These are phyloP conservation scores for Chytriomyces confervae DNA, from an alignment of 192 early-diverging fungal genomes.

Conservation along the genomic window DNA sequence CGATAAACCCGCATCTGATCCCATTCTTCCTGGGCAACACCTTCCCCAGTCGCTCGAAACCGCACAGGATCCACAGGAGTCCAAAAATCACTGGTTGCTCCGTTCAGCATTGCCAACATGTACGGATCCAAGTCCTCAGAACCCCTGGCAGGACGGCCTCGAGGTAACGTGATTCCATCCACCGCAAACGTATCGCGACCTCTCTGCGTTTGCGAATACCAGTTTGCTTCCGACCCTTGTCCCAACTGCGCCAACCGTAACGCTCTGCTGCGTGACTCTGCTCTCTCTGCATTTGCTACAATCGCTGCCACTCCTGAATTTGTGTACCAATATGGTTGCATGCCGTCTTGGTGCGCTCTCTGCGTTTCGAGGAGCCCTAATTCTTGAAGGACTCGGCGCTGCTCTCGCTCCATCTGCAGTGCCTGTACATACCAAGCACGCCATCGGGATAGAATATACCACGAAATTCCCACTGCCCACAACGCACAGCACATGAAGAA, in stretches of 20 bases:
- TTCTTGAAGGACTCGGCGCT: neutral
- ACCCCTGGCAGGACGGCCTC: neutral
- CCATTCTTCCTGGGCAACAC: constrained; percentile 25
- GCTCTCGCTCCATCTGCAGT: neutral
- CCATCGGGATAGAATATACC: constrained; percentile 23
- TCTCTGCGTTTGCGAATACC: neutral
- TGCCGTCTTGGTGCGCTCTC: neutral
- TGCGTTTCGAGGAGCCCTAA: neutral
- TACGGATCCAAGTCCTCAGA: constrained; percentile 13
- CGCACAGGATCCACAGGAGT: constrained; percentile 19
- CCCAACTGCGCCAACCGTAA: neutral
- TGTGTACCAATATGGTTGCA: neutral
- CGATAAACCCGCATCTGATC: constrained; percentile 7
- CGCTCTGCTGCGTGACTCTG: neutral
- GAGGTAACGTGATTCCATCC: neutral
- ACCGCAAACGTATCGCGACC: neutral
- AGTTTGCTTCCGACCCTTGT: neutral
- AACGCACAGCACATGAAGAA: neutral
- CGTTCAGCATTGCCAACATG: constrained; percentile 11
- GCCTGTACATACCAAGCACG: constrained; percentile 14
- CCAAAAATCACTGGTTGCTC: constrained; percentile 14
- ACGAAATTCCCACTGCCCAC: constrained; percentile 16
- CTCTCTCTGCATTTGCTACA: neutral
- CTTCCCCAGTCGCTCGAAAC: neutral
- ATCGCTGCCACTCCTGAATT: too few relatives aligned